Evolutionary conservation across 1,139 yeast species (phyloP), one percentile per base, ranked within the genome.

Genomic region (Candida tropicalis): DNA sequence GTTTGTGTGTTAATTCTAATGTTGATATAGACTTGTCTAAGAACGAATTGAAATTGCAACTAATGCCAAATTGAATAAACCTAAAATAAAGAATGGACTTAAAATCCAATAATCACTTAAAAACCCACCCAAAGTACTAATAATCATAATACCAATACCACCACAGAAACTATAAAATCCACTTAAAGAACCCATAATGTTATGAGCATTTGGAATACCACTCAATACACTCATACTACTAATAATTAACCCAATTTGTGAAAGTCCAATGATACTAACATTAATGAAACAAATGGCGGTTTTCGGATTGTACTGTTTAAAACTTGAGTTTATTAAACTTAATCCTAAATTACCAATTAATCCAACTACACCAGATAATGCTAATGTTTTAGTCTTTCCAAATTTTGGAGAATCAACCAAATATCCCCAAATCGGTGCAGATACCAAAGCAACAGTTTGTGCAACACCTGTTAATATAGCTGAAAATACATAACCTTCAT

Each of bases 111-210:
- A 44, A 55, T 83, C 89, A 31, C 86, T 78, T 53, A 81, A 66
- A 31, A 63, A 56, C 1, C 90, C 90, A 4, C 91, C 91, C 11
- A 82, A 39, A 52, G 78, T 77, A 32, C 83, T 75, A 18, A 84
- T 65, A 1, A 81, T 44, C 45, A 85, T 62, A 20, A 84, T 82
- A 1, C 93, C 93, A n/a, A 81, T 42, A 1, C 88, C 89, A 7
- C 90, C 90, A 52, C 76, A 68, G 43, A 85, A 73, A 13, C 84
- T 77, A 57, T 81, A 83, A 6, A 83, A 77, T 2, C 93, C 93
- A 45, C 85, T 77, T 34, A 85, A 73, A 5, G 87, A 75, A 5
- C 93, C 93, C 43, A 81, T 77, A 44, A 68, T 47, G 26, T 48
- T 46, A 11, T 57, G 55, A 6, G 55, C 57, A 22, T 60, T 54